A percentile compares a stretch with the other conserved stretches of the same genome.
Conservation (phyloP, 2,329 filamentous ascomycete species). For the Xenoacremonium recifei region DNA sequence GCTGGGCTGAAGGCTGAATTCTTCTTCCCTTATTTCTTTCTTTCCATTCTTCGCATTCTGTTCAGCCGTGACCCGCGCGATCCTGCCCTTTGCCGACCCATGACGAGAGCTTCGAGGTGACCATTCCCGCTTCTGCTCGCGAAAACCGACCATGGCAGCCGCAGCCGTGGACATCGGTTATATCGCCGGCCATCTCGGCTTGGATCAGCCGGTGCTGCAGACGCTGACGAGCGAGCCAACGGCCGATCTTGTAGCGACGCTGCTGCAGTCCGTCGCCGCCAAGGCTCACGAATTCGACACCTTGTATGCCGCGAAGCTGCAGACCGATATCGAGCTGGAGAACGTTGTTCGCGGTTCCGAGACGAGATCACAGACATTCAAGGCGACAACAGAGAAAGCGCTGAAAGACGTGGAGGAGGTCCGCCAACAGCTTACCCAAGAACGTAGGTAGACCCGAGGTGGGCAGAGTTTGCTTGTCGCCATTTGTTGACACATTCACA, state of each 20-base stretch:
- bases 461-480: conserved; percentile 4
- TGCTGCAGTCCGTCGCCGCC: conserved; percentile 71
- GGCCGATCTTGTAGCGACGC: conserved; percentile 69
- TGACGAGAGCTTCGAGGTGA: conserved; percentile 26
- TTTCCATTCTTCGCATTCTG: too few relatives aligned
- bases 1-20: background rate
- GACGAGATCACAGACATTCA: conserved; percentile 77
- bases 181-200: conserved; percentile 67
- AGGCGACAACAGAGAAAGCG: conserved; percentile 77
- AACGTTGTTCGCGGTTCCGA: conserved; percentile 83
- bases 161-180: conserved; percentile 66
- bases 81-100: conserved; percentile 12
- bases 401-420: conserved; percentile 81
- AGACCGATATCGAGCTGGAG: conserved; percentile 89
- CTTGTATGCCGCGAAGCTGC: conserved; percentile 82
- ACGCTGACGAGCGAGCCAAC: conserved; percentile 68
- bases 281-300: conserved; percentile 84
- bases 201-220: conserved; percentile 63
- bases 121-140: conserved; percentile 17
- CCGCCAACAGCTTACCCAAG: conserved; percentile 75
- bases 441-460: conserved; percentile 58
- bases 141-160: conserved; percentile 38
- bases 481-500: conserved; percentile 34
- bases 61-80: conserved; percentile 13
- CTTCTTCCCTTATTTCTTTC: background rate